A percentile compares a stretch with the other conserved stretches of the same genome.
Evolutionary conservation across 1,284 basidiomycete species (phyloP).

Genomic region (Chiua sp.): DNA sequence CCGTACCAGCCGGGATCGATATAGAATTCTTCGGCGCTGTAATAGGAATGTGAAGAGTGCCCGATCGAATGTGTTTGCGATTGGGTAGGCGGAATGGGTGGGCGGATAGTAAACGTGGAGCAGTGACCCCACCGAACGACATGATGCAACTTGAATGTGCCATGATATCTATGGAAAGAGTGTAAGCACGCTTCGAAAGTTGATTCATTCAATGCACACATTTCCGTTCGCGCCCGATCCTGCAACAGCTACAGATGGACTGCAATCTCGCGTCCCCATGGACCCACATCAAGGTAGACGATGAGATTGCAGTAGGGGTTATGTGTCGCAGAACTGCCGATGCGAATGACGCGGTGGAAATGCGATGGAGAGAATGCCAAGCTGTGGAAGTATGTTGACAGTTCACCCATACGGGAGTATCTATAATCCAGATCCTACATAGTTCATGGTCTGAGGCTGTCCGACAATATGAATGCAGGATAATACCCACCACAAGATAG

Average conservation of each 20-base stretch:
- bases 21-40: too few relatives aligned
- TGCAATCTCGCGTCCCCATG: constrained; percentile 78
- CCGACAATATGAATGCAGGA: not conserved
- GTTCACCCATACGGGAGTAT: constrained; percentile 72
- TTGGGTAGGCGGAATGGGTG: constrained; percentile 26
- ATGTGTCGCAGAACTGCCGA: constrained; percentile 49
- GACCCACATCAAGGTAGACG: constrained; percentile 59
- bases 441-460: constrained; percentile 5
- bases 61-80: constrained; percentile 11
- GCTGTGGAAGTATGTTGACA: constrained; percentile 78
- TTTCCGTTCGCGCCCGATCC: constrained; percentile 76
- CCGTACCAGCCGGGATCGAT: too few relatives aligned
- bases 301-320: constrained; percentile 38
- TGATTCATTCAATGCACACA: constrained; percentile 51
- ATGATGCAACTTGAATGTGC: constrained; percentile 61
- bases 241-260: constrained; percentile 75
- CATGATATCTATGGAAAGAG: constrained; percentile 63
- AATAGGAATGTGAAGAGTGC: constrained; percentile 10
- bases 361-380: constrained; percentile 82
- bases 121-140: constrained; percentile 84
- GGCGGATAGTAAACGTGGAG: constrained; percentile 70
- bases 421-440: constrained; percentile 76
- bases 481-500: constrained; percentile 67
- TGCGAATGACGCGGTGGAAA: constrained; percentile 81
- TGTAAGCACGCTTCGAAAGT: not conserved